Evolutionary conservation across 768 basidiomycete species (phyloP).

Genomic region (Kwoniella shandongensis): DNA sequence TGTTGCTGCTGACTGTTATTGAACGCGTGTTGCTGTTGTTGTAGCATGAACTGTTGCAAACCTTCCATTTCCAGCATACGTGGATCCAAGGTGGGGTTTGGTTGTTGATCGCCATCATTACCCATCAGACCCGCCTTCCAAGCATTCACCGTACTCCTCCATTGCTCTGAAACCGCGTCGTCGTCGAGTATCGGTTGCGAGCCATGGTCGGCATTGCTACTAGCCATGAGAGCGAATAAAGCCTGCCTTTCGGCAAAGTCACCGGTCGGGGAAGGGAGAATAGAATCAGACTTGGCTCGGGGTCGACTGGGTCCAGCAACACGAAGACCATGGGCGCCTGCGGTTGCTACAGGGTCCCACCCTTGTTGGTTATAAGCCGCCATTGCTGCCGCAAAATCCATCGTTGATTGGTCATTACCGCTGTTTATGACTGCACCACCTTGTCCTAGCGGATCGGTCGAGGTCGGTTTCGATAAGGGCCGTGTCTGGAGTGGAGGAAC

Average conservation of each 20-base stretch:
- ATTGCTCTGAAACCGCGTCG: conserved; percentile 21
- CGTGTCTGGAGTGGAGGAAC: conserved; percentile 18
- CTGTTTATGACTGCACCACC: background rate
- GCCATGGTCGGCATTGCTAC: conserved; percentile 8
- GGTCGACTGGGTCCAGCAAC: conserved; percentile 23
- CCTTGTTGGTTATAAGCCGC: conserved; percentile 12
- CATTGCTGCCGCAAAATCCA: conserved; percentile 27
- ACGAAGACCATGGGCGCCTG: conserved; percentile 16
- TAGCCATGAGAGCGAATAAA: conserved; percentile 17
- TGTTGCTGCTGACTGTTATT: conserved; percentile 25
- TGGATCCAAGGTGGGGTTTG: conserved; percentile 33
- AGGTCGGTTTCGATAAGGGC: conserved; percentile 5
- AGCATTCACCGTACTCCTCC: conserved; percentile 32
- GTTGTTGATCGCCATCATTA: conserved; percentile 1
- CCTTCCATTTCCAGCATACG: conserved; percentile 23
- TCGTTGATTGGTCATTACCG: background rate
- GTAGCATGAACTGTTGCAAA: conserved; percentile 13
- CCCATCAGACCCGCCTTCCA: conserved; percentile 30
- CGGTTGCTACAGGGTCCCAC: conserved; percentile 9
- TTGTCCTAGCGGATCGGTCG: conserved; percentile 9
- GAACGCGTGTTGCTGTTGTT: conserved; percentile 17
- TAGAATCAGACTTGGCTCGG: conserved; percentile 47
- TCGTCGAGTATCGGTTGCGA: conserved; percentile 2
- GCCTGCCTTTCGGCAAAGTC: conserved; percentile 32
- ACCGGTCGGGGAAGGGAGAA: conserved; percentile 24